Evolutionary conservation across 2,329 filamentous ascomycete genomes (phyloP), one percentile per base, ranked within the genome.

Genomic region (Claviceps digitariae): DNA sequence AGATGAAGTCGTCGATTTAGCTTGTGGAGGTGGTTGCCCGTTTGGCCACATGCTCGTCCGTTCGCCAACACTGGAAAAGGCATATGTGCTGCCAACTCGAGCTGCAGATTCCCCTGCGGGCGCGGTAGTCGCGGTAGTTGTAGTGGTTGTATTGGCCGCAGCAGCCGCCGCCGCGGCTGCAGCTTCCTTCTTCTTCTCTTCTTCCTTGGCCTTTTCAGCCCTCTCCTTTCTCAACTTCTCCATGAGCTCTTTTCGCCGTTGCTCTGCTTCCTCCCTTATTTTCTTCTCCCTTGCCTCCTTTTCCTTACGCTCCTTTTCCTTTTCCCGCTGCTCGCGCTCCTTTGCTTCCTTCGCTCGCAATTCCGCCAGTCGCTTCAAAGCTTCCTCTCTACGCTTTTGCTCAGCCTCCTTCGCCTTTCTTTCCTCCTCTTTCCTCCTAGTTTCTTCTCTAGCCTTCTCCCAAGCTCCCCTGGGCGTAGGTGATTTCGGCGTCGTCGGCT

Each of bases 361-460:
- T 58, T 82, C 78, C 34, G 71, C 75, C 2, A 81, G 63, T 52
- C 73, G 69, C 54, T 70, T 74, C 38, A 75, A 71, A 3, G 75
- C 68, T n/a, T 81, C 78, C 36, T 81, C 78, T 43, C 74, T 76
- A 57, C 76, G 72, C 58, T 79, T 79, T 57, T 78, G 75, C 57
- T 85, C 82, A 3, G 78, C 80, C 57, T 82, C 79, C 57, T 73
- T 76, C 2, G 71, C 71, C 61, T 75, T 83, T 12, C 81, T 79
- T 57, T 85, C 81, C 58, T 83, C 82, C 58, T 84, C 82, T 53
- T 76, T 75, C 54, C 73, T 77, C 45, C 78, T 72, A 21, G 78
- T 84, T 58, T 86, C 83, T 61, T 87, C 83, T 52, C 83, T 73
- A 3, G 82, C 83, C 63, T 80, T 84, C 59, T 86, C 82, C 83